Evolutionary conservation across 2,329 filamentous ascomycete genomes (phyloP), one percentile per base, ranked within the genome.

Genomic region (Verticillium klebahnii): DNA sequence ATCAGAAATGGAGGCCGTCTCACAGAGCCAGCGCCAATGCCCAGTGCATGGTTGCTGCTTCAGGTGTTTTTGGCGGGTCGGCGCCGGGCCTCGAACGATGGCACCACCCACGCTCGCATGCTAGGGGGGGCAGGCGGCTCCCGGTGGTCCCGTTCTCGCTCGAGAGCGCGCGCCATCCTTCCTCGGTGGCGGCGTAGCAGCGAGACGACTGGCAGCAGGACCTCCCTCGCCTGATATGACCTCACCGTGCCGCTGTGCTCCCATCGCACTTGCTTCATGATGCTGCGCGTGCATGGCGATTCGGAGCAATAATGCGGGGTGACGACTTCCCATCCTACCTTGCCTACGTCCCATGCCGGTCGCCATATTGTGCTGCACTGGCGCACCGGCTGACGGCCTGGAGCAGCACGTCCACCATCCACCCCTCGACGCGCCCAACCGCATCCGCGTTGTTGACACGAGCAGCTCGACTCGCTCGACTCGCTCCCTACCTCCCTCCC

Each of bases 181-280:
- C 29, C 25, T 50, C 19, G 19, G 45, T 50, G n/a, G 34, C 34
- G n/a, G 29, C 29, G 29, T 29, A 29, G 29, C 29, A 6, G 29
- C 29, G 29, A 29, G 29, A 4, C 5, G 1, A 29, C 29, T 29
- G 29, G 39, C 19, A 23, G 8, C 5, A 50, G 45, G 36, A 58
- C 37, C 57, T 58, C 57, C 25, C 25, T 25, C 25, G 39, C 34
- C 36, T 34, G 57, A 58, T 32, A 58, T 58, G 57, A 58, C 57
- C 57, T 58, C 57, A 58, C 45, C 39, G 14, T 50, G 57, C 57
- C 8, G 15, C 25, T 15, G 11, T 31, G n/a, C 23, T 9, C 23
- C 39, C 39, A 9, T 50, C 45, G 45, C 12, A 50, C 45, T 23
- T 50, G 45, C 19, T 50, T n/a, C 34, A 25, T 25, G 6, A 25